Percentiles rank a stretch among this genome's conserved stretches.
phyloP scores from a whole-genome alignment of 1,284 basidiomycete species.

The Trichosporon sp. region DNA sequence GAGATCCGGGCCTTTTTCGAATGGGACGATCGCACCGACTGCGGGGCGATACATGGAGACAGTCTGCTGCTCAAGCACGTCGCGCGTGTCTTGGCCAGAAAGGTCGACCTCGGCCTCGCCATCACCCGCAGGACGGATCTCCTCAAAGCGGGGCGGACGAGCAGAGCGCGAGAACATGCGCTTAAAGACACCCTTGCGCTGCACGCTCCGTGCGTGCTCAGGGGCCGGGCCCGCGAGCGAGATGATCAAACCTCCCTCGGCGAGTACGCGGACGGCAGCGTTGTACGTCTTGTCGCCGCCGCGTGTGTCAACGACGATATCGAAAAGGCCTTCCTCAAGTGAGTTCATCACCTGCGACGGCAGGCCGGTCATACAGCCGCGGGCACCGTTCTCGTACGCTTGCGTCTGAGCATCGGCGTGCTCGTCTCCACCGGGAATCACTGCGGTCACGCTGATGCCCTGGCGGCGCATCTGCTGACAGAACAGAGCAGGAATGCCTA shows the following conservation, averaged over 20 bases:
- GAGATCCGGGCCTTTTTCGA: conserved; percentile 39
- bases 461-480: conserved; percentile 61
- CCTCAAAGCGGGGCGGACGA: conserved; percentile 11
- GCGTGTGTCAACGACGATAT: conserved; percentile 71
- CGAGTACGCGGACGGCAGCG: conserved; percentile 60
- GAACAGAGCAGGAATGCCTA: conserved; percentile 66
- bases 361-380: conserved; percentile 38
- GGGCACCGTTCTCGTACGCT: conserved; percentile 36
- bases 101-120: conserved; percentile 44
- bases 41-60: conserved; percentile 34
- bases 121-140: conserved; percentile 33
- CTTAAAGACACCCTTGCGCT: background rate
- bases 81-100: conserved; percentile 39
- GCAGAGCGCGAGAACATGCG: background rate
- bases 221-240: background rate
- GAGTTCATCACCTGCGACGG: conserved; percentile 37
- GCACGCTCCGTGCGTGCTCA: background rate
- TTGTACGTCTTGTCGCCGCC: conserved; percentile 72
- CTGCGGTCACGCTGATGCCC: conserved; percentile 41
- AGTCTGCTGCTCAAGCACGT: conserved; percentile 42
- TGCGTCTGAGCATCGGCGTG: conserved; percentile 24
- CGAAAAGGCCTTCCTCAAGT: conserved; percentile 52
- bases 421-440: conserved; percentile 38
- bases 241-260: conserved; percentile 37
- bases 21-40: conserved; percentile 28